Conservation (phyloP, 2,329 filamentous ascomycete genomes). For the Aspergillus clavatus region DNA sequence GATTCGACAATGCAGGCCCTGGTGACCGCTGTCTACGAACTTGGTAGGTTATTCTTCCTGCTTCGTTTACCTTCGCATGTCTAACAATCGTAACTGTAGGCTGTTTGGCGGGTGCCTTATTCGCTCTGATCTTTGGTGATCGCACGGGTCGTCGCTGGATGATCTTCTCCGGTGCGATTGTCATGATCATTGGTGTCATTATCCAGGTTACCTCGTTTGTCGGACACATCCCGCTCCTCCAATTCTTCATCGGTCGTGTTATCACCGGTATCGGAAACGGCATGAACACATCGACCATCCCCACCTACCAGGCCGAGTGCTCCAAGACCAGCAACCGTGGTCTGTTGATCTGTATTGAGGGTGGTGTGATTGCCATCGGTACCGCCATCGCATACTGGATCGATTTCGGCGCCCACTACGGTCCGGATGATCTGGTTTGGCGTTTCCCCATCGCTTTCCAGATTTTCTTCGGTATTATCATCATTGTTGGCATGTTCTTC, state of each 20-base stretch:
- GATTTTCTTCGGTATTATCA: constrained; percentile 46
- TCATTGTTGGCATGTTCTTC: constrained; percentile 40
- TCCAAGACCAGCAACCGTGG: constrained; percentile 55
- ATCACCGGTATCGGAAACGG: constrained; percentile 53
- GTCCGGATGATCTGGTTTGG: constrained; percentile 39
- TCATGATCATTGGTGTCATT: constrained; percentile 43
- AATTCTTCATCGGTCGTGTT: constrained; percentile 51
- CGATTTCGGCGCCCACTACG: constrained; percentile 43
- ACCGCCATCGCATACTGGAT: constrained; percentile 52
- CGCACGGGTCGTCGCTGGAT: constrained; percentile 40
- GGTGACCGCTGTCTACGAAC: constrained; percentile 31
- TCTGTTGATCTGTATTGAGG: constrained; percentile 57
- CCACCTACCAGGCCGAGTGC: constrained; percentile 52
- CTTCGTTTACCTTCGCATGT: not conserved
- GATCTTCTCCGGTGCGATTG: constrained; percentile 53
- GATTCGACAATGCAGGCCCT: constrained; percentile 38
- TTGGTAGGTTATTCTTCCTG: constrained; percentile 14
- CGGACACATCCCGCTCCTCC: constrained; percentile 38
- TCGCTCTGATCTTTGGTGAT: constrained; percentile 34
- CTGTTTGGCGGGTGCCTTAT: constrained; percentile 37
- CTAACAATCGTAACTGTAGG: constrained; percentile 10
- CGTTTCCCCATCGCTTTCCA: constrained; percentile 53
- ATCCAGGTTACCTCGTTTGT: constrained; percentile 34
- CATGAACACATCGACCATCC: constrained; percentile 53
- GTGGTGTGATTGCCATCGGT: constrained; percentile 49